These are phyloP conservation scores for Codiaeum variegatum DNA, from an alignment of 441 rosid species.

Conservation along the genomic window DNA sequence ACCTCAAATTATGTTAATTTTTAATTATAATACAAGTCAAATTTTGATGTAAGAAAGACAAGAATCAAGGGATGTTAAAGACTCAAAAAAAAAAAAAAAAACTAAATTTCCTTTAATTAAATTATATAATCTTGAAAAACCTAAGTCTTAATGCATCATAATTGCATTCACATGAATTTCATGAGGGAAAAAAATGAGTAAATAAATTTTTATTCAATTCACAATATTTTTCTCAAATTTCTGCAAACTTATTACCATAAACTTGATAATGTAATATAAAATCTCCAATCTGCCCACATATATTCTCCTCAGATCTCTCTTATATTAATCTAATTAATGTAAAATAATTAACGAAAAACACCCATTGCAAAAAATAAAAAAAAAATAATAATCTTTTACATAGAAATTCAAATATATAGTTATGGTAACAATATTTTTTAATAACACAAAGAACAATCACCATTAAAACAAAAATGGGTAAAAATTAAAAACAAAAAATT, in stretches of 20 bases:
- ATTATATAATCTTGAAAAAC: too few species aligned
- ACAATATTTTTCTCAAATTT: not conserved
- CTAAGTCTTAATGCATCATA: too few species aligned
- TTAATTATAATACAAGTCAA: too few species aligned
- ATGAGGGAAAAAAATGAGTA: not conserved
- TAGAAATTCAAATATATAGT: slow-evolving; percentile 14
- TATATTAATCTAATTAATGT: not conserved
- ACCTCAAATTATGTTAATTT: too few species aligned
- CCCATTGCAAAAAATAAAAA: not conserved
- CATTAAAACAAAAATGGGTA: not conserved
- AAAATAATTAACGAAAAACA: not conserved
- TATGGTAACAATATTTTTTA: slow-evolving; percentile 22
- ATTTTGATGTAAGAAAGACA: too few species aligned
- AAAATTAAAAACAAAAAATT: not conserved
- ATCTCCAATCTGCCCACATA: not conserved
- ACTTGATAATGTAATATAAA: not conserved
- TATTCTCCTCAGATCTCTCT: not conserved
- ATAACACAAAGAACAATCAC: slow-evolving; percentile 21
- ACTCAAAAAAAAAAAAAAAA: not conserved
- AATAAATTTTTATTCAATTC: not conserved
- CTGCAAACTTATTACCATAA: not conserved
- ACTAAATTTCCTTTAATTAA: not conserved
- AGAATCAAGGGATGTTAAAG: not conserved
- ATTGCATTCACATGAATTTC: not conserved
- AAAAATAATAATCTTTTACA: slow-evolving; percentile 23